phyloP scores from a whole-genome alignment of 2,329 filamentous ascomycete genomes.

The Myriosclerotinia duriaeana region DNA sequence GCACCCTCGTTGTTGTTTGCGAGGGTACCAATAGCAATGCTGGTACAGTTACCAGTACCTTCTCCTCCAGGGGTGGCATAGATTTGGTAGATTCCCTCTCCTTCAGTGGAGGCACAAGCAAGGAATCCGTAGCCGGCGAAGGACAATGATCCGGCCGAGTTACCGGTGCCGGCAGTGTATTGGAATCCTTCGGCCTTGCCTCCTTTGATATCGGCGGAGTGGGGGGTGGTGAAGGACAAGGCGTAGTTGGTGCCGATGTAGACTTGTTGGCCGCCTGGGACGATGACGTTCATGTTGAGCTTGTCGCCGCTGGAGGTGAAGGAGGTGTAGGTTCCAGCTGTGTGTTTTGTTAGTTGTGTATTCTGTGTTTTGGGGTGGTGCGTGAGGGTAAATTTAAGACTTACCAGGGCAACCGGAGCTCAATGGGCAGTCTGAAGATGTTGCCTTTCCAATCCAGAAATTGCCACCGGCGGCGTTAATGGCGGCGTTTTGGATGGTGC shows the following conservation, averaged over 20 bases:
- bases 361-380: not conserved
- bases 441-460: slow-evolving; percentile 19
- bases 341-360: not conserved
- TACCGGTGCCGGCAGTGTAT: not conserved
- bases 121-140: slow-evolving; percentile 14
- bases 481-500: not conserved
- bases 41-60: slow-evolving; percentile 11
- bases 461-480: not conserved
- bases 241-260: not conserved
- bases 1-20: not conserved
- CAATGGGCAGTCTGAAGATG: slow-evolving; percentile 31
- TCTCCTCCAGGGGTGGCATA: not conserved
- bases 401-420: not conserved
- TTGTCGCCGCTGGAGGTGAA: not conserved
- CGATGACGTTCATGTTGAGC: not conserved
- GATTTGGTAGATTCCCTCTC: not conserved
- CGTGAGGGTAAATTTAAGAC: not conserved
- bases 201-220: slow-evolving; percentile 3
- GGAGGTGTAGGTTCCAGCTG: not conserved
- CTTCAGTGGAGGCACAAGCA: not conserved
- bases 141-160: not conserved
- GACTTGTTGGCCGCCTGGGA: slow-evolving; percentile 23
- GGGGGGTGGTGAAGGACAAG: not conserved
- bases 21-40: not conserved
- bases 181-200: not conserved